Base-by-base conservation (phyloP, 495 filamentous ascomycete species). In the Pyrenopolyporus hunteri region DNA sequence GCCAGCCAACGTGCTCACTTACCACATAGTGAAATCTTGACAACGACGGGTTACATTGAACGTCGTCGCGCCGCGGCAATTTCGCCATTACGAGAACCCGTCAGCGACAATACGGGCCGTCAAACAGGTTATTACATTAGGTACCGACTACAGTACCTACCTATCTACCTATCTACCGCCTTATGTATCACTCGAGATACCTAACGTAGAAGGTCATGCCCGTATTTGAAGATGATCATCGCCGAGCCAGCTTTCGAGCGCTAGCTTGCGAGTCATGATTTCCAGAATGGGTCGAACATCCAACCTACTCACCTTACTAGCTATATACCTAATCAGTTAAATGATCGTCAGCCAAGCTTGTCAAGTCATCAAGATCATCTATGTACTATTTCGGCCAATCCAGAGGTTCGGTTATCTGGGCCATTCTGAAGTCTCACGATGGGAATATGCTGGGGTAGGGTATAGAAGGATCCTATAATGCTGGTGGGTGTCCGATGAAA, bases 341-440 rank as follows among this genome's bases (percentile, higher is more conserved):
- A 14, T 29, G 53, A 63, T 57, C 60, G 28, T 32, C 61, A 17
- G 26, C 26, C 37, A 51, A 26, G 28, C 9, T 25, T 44, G 53
- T 37, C 29, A 44, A 36, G 43, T 64, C 10, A 50, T 55, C 49
- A 16, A 59, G 25, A 63, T 45, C 25, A 19, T 37, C 29, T 19
- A 51, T 10, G 17, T 58, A 37, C 14, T 44, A 9, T 32, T 44
- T 48, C 35, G 19, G 42, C 8, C 35, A 22, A 55, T 40, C 55
- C 61, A 39, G 49, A 44, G 35, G 46, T 59, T 59, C 55, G 62
- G 62, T 52, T 65, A 46, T 65, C 62, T 59, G 33, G 36, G 17
- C 56, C 50, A 28, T 37, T 46, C 45, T 19, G 29, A 45, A 35
- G 44, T 28, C 31, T 37, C 35, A 29, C 40, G 48, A 25, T 33